A percentile compares a stretch with the other conserved stretches of the same genome.
Conservation (phyloP, 2,329 filamentous ascomycete species). For the Xylariaceae sp. region DNA sequence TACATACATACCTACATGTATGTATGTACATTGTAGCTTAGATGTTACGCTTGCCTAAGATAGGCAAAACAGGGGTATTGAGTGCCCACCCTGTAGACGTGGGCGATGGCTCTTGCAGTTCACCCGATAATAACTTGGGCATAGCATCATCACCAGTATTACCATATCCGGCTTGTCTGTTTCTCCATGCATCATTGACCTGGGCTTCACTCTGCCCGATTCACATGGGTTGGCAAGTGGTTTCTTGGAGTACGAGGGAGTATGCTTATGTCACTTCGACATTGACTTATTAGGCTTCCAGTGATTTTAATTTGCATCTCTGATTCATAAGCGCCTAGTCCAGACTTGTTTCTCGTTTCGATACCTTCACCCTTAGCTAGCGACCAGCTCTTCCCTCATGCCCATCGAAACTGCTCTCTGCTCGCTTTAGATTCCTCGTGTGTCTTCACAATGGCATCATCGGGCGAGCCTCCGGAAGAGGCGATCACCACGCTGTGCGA, state of each 20-base stretch:
- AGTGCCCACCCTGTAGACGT: conserved; percentile 4
- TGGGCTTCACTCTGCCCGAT: conserved; percentile 2
- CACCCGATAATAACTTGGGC: not conserved
- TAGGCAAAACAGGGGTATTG: too few species aligned
- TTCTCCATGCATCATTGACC: conserved; percentile 14
- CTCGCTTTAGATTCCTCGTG: not conserved
- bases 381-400: conserved; percentile 18
- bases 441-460: conserved; percentile 34
- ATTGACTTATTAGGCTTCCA: conserved; percentile 11
- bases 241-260: conserved; percentile 11
- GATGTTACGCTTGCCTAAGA: too few species aligned
- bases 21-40: too few species aligned
- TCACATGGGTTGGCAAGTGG: conserved; percentile 1
- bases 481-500: conserved; percentile 29
- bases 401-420: conserved; percentile 7
- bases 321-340: too few species aligned
- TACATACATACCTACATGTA: too few species aligned
- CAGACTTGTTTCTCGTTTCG: conserved; percentile 1
- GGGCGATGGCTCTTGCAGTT: conserved; percentile 1
- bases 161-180: not conserved
- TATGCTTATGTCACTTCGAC: conserved; percentile 14
- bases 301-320: conserved; percentile 9
- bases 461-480: conserved; percentile 28
- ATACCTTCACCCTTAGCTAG: not conserved
- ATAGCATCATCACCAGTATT: conserved; percentile 3